A percentile compares a stretch with the other conserved stretches of the same genome.
These are phyloP conservation scores for Moelleriella libera DNA, from an alignment of 2,329 filamentous ascomycete genomes.

Conservation along the genomic window DNA sequence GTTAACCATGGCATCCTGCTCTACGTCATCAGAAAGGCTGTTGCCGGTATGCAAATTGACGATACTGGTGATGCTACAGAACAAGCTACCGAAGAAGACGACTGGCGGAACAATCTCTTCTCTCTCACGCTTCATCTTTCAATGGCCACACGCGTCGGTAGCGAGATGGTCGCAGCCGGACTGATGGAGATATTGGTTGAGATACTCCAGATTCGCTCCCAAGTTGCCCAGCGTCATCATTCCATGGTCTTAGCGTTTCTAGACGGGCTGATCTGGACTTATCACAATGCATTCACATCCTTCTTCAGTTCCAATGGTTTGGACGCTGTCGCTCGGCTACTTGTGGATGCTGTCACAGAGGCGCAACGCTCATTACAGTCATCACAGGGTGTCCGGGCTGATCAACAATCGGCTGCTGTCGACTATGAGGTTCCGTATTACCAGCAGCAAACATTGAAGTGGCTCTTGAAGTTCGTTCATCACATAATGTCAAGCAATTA, in stretches of 20 bases:
- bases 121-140: constrained; percentile 74
- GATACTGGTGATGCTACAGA: constrained; percentile 37
- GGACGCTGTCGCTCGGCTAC: constrained; percentile 78
- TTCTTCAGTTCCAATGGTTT: constrained; percentile 74
- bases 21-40: constrained; percentile 82
- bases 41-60: constrained; percentile 60
- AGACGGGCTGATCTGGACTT: constrained; percentile 74
- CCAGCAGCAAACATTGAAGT: constrained; percentile 85
- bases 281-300: constrained; percentile 70
- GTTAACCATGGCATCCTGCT: constrained; percentile 93
- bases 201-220: constrained; percentile 69
- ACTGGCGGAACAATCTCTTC: constrained; percentile 85
- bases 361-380: constrained; percentile 52
- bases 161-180: constrained; percentile 77
- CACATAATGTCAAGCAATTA: constrained; percentile 79
- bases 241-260: constrained; percentile 76
- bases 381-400: constrained; percentile 56
- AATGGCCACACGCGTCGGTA: constrained; percentile 57
- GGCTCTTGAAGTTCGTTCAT: constrained; percentile 89
- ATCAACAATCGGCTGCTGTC: constrained; percentile 63
- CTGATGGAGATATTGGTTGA: constrained; percentile 84
- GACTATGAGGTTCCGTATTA: constrained; percentile 92
- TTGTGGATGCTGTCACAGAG: constrained; percentile 62
- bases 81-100: constrained; percentile 55
- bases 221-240: constrained; percentile 70